Evolutionary conservation across 495 filamentous ascomycete genomes (phyloP).

Genomic region (Penicillium pancosmium): DNA sequence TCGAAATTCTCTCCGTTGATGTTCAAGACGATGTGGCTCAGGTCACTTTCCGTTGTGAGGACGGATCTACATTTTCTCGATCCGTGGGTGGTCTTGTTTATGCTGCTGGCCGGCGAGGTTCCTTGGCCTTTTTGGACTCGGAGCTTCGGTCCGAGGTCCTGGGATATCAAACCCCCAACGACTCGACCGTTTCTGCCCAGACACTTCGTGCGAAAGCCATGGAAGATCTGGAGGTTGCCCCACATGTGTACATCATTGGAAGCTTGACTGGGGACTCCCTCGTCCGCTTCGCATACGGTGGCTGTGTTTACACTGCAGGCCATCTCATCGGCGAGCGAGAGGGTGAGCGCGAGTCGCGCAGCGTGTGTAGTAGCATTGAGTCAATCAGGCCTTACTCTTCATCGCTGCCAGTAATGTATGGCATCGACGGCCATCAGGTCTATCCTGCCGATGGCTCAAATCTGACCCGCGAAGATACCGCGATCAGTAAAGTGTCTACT

Average conservation of each 20-base stretch:
- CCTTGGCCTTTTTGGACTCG: slow-evolving; percentile 55
- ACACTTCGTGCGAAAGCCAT: slow-evolving; percentile 59
- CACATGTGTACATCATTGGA: slow-evolving; percentile 61
- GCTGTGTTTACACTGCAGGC: slow-evolving; percentile 61
- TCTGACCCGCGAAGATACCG: slow-evolving; percentile 27
- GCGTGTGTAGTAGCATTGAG: slow-evolving; percentile 19
- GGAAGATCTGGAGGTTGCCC: slow-evolving; percentile 56
- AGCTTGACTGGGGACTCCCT: slow-evolving; percentile 68
- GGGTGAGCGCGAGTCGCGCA: slow-evolving; percentile 17
- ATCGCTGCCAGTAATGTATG: slow-evolving; percentile 42
- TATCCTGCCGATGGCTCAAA: slow-evolving; percentile 18
- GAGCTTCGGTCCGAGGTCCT: slow-evolving; percentile 55
- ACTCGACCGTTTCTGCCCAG: slow-evolving; percentile 52
- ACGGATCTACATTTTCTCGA: slow-evolving; percentile 49
- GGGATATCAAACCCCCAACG: slow-evolving; percentile 24
- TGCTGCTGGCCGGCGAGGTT: slow-evolving; percentile 63
- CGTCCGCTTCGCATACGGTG: slow-evolving; percentile 64
- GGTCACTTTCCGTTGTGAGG: slow-evolving; percentile 49
- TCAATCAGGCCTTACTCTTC: slow-evolving; percentile 24
- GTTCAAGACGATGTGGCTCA: slow-evolving; percentile 33
- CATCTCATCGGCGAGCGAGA: slow-evolving; percentile 46
- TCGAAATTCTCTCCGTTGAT: slow-evolving; percentile 49
- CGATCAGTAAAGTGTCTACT: slow-evolving; percentile 24
- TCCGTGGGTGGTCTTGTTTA: slow-evolving; percentile 57
- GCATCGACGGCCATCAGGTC: slow-evolving; percentile 45